These are phyloP conservation scores for Aechmea fasciata DNA, from an alignment of 176 grass and related monocot species.

Conservation along the genomic window DNA sequence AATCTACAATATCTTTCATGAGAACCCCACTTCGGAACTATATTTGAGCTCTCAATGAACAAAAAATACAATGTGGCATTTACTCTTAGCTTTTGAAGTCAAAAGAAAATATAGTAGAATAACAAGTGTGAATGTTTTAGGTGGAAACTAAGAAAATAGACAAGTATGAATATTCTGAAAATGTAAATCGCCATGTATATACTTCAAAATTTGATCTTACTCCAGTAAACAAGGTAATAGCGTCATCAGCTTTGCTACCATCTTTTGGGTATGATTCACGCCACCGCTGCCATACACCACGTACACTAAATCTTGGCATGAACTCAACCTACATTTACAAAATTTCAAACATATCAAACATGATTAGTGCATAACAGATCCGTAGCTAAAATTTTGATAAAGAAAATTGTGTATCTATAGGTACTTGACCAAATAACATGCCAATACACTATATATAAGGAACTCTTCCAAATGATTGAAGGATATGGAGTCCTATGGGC, in stretches of 20 bases:
- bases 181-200: not conserved
- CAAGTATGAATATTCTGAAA: not conserved
- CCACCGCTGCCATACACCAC: slow-evolving; percentile 93
- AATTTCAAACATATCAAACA: slow-evolving; percentile 19
- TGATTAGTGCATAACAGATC: not conserved
- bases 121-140: not conserved
- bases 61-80: no score
- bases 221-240: slow-evolving; percentile 92
- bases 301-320: slow-evolving; percentile 89
- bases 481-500: not conserved
- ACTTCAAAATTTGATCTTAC: slow-evolving; percentile 29
- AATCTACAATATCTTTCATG: not conserved
- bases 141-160: not conserved
- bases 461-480: not conserved
- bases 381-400: not conserved
- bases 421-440: not conserved
- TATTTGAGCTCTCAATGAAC: no score
- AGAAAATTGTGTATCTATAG: not conserved
- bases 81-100: no score
- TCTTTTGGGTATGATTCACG: slow-evolving; percentile 66
- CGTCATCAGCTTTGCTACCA: slow-evolving; percentile 40
- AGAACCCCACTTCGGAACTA: no score
- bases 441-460: no score
- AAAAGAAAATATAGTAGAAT: not conserved
- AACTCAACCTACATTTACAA: slow-evolving; percentile 72